Base-by-base conservation (phyloP, 352 stramenopile species). In the Phytophthora agathidicida region DNA sequence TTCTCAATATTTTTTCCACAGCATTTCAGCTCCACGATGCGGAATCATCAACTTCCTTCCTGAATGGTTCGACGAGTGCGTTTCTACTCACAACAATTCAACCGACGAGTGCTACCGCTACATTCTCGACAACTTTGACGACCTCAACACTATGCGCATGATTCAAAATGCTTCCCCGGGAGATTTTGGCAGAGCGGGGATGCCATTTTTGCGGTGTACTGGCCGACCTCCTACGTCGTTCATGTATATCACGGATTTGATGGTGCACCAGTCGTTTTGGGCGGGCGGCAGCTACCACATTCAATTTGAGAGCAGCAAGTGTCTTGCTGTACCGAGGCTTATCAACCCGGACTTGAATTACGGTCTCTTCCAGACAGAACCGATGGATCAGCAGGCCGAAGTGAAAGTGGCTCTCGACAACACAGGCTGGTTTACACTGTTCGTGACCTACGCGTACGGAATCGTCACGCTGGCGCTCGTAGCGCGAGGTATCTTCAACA, bases 211-310 rank as follows among this genome's bases (percentile, higher is more conserved):
- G 19, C 73, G 76, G 22, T 89, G 80, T 42, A 46, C 50, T 10
- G 77, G 75, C 3, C 73, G 80, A 8, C 73, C 80, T 0, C 33
- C 66, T 9, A 31, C 42, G 0, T 37, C 56, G 3, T 89, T 89
- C 56, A 50, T 65, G 22, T 89, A 77, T 47, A 77, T 86, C 9
- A 85, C 80, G 7, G 80, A 89, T 50, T 53, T 87, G 36, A 73
- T 89, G 75, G 70, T 81, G 10, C 65, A 80, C 6, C 72, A 86
- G 53, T 73, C 66, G 1, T 87, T 73, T 45, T 89, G 77, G 80
- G 65, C 80, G 0, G 80, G 80, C 3, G 77, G 72, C 0, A 71
- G 65, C 22, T 80, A 77, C 44, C 67, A 80, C 42, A 51, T 86
- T 5, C 64, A 86, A 49, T 66, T 89, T n/a, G 73, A 86, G 19